Percentiles rank a stretch among this genome's conserved stretches.
These are phyloP conservation scores for Jatropha multifida DNA, from an alignment of 441 rosid genomes.

Conservation along the genomic window DNA sequence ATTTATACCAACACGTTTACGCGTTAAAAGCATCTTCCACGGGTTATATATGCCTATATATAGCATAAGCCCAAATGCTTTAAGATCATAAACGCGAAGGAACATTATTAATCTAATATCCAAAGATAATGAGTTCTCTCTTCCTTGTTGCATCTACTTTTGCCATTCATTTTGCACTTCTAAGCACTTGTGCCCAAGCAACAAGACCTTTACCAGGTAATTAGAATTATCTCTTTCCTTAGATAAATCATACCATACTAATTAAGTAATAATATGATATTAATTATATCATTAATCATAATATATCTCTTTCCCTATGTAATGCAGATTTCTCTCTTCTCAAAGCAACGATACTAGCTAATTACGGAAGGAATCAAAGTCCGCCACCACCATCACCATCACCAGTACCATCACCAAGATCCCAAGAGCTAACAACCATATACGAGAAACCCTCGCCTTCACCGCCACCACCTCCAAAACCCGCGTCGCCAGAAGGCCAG, in stretches of 20 bases:
- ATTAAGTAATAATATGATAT: no score
- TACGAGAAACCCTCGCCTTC: not conserved
- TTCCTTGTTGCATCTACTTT: conserved; percentile 4
- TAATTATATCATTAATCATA: no score
- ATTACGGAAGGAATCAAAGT: not conserved
- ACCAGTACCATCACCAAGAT: not conserved
- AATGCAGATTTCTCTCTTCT: not conserved
- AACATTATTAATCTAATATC: not conserved
- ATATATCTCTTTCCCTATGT: not conserved
- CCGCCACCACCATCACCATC: conserved; percentile 8
- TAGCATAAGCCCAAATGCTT: not conserved
- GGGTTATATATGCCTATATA: not conserved
- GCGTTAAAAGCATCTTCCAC: not conserved
- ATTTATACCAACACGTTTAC: not conserved
- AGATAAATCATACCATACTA: not conserved
- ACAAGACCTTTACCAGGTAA: conserved; percentile 13
- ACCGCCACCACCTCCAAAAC: conserved; percentile 10
- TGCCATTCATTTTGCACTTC: not conserved
- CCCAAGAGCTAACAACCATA: not conserved
- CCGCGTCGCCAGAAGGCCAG: not conserved
- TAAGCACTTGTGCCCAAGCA: conserved; percentile 1
- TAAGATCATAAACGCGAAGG: not conserved
- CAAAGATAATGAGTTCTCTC: not conserved
- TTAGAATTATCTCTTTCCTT: not conserved
- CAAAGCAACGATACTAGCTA: conserved; percentile 6